Base-by-base conservation (phyloP, 2,329 filamentous ascomycete genomes). In the Rhinocladiella similis region DNA sequence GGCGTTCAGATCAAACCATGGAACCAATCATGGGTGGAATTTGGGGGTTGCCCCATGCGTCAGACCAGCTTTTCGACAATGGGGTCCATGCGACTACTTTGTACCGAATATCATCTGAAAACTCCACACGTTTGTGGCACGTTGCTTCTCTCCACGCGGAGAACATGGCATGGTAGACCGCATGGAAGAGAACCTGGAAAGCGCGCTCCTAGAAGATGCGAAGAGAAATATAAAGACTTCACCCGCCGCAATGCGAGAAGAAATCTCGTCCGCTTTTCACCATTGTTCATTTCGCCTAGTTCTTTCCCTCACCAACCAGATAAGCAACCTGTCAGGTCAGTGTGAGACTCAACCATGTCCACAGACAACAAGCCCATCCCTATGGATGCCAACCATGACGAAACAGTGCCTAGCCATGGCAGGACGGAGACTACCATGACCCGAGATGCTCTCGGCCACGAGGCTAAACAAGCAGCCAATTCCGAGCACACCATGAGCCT, bases 401-500 rank as follows among this genome's bases (percentile, higher is more conserved):
- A 38, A 10, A 38, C 35, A 5, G n/a, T 38, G 3, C 35, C 35
- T 16, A 38, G 35, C 35, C 5, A 38, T 38, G 35, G 35, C 35
- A 38, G n/a, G n/a, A 13, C 5, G 35, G 35, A 38, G 5, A 38
- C 35, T 38, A 10, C 35, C 35, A 13, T 38, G 10, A 4, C 3
- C 35, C 12, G 5, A 13, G 5, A 38, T 13, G 35, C 35, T 13
- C 35, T 38, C 35, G 13, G 35, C 35, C 35, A 38, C n/a, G 35
- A 38, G 35, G 50, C 50, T n/a, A 29, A 59, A 36, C 38, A 50
- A 20, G 75, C 74, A 1, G 69, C 73, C 3, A 68, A 73, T 29
- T 75, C 76, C 59, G 75, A 77, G 53, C 85, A 84, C 63, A 79
- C 76, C 9, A 89, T 90, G 87, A 87, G 81, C 41, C 76, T 96